Conservation (phyloP, 176 grass and related monocot genomes). For the Triticum urartu region DNA sequence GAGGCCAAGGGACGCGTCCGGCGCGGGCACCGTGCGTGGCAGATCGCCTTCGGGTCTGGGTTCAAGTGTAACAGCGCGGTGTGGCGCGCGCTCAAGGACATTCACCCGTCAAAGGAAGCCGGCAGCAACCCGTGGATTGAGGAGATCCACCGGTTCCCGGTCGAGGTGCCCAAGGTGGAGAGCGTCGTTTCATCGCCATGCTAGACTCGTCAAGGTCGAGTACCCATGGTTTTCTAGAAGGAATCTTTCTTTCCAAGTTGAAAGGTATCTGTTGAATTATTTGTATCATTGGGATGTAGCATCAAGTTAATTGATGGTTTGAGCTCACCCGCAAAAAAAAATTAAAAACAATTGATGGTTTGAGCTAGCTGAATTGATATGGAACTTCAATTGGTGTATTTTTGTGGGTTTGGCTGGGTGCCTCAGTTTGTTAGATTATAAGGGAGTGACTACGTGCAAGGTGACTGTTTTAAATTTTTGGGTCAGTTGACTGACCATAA, state of each 20-base stretch:
- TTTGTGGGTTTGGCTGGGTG: too few species aligned
- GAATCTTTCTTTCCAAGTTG: neutral
- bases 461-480: too few species aligned
- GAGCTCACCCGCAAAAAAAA: neutral
- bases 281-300: conserved; percentile 12
- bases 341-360: neutral
- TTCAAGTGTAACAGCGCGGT: conserved; percentile 92
- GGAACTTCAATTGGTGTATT: too few species aligned
- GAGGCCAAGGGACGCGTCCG: conserved; percentile 55
- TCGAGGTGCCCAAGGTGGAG: conserved; percentile 79
- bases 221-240: neutral
- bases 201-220: neutral
- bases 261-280: neutral
- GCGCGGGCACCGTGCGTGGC: conserved; percentile 29
- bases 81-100: conserved; percentile 54
- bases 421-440: too few species aligned
- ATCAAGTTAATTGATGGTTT: conserved; percentile 14
- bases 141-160: conserved; percentile 63
- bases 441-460: too few species aligned
- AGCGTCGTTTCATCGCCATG: neutral
- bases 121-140: conserved; percentile 56
- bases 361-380: neutral
- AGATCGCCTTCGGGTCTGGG: conserved; percentile 61
- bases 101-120: conserved; percentile 49
- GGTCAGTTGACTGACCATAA: too few species aligned